Base-by-base conservation (phyloP, 2,329 filamentous ascomycete genomes). In the Drechmeria coniospora region DNA sequence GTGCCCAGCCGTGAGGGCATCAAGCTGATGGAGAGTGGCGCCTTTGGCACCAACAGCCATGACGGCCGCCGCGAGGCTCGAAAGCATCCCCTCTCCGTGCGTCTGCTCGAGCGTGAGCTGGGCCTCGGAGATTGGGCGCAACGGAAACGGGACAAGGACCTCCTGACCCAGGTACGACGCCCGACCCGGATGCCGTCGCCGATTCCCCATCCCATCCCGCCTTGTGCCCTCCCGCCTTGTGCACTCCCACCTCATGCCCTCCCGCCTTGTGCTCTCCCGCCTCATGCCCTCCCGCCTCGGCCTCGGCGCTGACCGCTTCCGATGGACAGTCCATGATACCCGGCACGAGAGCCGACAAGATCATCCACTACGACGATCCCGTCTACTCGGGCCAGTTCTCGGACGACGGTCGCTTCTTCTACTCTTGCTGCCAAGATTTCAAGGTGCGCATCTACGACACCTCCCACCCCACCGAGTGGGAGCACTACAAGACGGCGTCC, bases 351-450 rank as follows among this genome's bases (percentile, higher is more conserved):
- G 77, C 83, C 1, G 87, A 95, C 46, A 79, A 80, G 44, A 80
- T 93, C 35, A 77, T 95, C 35, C 80, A 92, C 43, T 92, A 86
- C 47, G 72, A 86, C 30, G 68, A 77, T 5, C 74, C 82, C 22
- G 86, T 90, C 29, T 95, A 95, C 46, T 93, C 83, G 3, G 90
- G 90, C 2, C 87, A 95, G 47, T 98, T 95, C 49, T 93, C 83
- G 0, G 81, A 92, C 38, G 90, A 98, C 42, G 90, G 90, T 15
- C 92, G 93, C 51, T 95, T 95, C 59, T 95, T 94, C 59, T 95
- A 87, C 48, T 76, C 79, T 5, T 90, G 80, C 44, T 79, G 79
- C 8, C 83, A 94, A 51, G 86, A 95, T 52, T 93, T 93, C 57
- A 79, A 74, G 40, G 84, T 98, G 8, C 78, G 86, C 29, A 86